Percentiles rank a stretch among this genome's conserved stretches.
Evolutionary conservation across 139 green algal species (phyloP).

Genomic region (Chlorella ohadii): DNA sequence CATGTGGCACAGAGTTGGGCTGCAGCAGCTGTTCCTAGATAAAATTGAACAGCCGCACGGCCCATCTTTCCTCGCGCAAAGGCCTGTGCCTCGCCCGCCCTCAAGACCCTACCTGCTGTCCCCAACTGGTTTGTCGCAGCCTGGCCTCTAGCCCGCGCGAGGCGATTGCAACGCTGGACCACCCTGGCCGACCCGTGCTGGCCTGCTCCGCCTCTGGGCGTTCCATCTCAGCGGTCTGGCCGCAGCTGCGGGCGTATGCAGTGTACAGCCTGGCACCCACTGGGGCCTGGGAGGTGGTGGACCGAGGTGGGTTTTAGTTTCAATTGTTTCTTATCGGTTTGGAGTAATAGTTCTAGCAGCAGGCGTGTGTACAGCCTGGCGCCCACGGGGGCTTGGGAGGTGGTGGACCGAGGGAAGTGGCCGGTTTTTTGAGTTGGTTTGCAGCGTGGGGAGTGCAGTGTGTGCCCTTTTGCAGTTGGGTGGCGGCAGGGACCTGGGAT

Average conservation of each 20-base stretch:
- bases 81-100: too few relatives aligned
- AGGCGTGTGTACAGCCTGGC: slow-evolving; percentile 40
- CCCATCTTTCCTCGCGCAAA: too few relatives aligned
- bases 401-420: slow-evolving; percentile 32
- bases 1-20: too few relatives aligned
- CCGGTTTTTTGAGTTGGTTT: too few relatives aligned
- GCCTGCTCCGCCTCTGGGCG: slow-evolving; percentile 32
- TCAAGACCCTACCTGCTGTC: too few relatives aligned
- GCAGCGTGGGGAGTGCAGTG: too few relatives aligned
- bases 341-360: too few relatives aligned
- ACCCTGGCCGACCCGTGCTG: slow-evolving; percentile 31
- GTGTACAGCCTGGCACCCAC: slow-evolving; percentile 36
- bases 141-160: slow-evolving; percentile 18
- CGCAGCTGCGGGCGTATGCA: slow-evolving; percentile 31
- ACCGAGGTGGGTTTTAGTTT: slow-evolving; percentile 24
- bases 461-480: too few relatives aligned
- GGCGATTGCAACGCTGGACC: slow-evolving; percentile 36
- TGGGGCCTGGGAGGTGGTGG: slow-evolving; percentile 43
- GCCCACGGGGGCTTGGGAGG: slow-evolving; percentile 39
- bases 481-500: slow-evolving; percentile 45
- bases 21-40: too few relatives aligned
- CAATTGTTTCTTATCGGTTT: too few relatives aligned
- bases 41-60: too few relatives aligned
- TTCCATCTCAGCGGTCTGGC: slow-evolving; percentile 42
- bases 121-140: too few relatives aligned